phyloP scores from a whole-genome alignment of 2,329 filamentous ascomycete species.

The Sphaerulina populicola region DNA sequence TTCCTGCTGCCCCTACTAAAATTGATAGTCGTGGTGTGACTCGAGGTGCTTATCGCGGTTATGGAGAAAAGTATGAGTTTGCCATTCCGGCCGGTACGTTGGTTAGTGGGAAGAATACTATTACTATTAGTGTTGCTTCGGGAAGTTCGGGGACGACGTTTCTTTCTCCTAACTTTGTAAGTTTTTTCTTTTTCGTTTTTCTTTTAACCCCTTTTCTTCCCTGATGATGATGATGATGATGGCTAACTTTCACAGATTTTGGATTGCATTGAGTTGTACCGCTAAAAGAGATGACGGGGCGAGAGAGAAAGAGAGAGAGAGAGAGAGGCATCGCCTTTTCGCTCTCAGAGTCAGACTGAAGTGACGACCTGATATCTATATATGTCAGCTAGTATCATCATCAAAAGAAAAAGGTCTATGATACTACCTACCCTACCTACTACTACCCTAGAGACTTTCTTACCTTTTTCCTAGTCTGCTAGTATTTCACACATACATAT shows the following conservation, averaged over 20 bases:
- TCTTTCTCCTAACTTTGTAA: slow-evolving; percentile 15
- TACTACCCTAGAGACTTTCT: no score
- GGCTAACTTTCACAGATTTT: slow-evolving; percentile 1
- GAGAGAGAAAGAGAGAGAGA: no score
- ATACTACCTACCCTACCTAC: no score
- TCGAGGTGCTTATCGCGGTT: slow-evolving; percentile 13
- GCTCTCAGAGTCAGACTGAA: no score
- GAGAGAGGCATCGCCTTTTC: no score
- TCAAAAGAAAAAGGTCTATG: no score
- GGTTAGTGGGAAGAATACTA: slow-evolving; percentile 7
- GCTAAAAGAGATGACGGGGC: no score
- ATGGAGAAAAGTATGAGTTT: slow-evolving; percentile 15
- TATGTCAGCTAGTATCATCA: no score
- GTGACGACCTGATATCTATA: no score
- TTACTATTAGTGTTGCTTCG: slow-evolving; percentile 10
- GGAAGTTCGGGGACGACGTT: slow-evolving; percentile 6
- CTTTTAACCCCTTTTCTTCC: neutral
- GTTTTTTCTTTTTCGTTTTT: neutral
- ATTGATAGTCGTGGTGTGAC: slow-evolving; percentile 16
- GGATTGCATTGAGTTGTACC: slow-evolving; percentile 18
- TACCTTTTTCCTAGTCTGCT: no score
- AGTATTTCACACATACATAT: no score
- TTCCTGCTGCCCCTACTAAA: slow-evolving; percentile 7
- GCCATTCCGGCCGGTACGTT: slow-evolving; percentile 4
- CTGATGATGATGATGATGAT: no score